Percentiles rank a stretch among this genome's conserved stretches.
These are phyloP conservation scores for Niebla homalea DNA, from an alignment of 495 filamentous ascomycete genomes.

Conservation along the genomic window DNA sequence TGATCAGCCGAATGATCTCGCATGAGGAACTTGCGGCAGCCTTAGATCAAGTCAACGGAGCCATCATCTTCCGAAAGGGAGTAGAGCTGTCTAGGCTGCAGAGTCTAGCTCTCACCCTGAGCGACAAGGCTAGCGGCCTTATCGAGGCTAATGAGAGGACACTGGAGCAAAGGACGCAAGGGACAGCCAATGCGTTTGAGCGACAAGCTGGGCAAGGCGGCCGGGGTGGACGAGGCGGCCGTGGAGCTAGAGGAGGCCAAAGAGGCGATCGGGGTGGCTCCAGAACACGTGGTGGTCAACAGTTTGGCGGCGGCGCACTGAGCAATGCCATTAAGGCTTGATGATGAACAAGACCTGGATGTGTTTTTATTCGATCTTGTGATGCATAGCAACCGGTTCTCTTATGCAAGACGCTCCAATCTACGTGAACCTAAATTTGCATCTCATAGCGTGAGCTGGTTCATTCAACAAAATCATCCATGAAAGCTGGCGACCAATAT, in stretches of 20 bases:
- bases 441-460: not conserved
- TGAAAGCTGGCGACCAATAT: conserved; percentile 70
- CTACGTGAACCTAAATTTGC: not conserved
- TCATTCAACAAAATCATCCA: conserved; percentile 16
- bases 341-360: conserved; percentile 9
- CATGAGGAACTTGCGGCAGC: conserved; percentile 95
- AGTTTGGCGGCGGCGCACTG: conserved; percentile 48
- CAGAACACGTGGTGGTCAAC: conserved; percentile 42
- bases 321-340: conserved; percentile 52
- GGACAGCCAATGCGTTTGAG: conserved; percentile 89
- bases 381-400: not conserved
- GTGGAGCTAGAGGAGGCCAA: conserved; percentile 51
- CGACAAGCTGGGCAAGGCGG: conserved; percentile 65
- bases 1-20: conserved; percentile 98
- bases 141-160: conserved; percentile 97
- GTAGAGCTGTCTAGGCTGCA: conserved; percentile 94
- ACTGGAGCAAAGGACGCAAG: conserved; percentile 90
- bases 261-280: conserved; percentile 50
- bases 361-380: conserved; percentile 7
- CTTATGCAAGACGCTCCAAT: not conserved
- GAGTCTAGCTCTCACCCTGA: conserved; percentile 82
- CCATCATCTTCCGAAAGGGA: conserved; percentile 98
- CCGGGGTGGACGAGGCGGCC: conserved; percentile 54
- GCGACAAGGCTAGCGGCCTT: conserved; percentile 87
- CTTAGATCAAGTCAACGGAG: conserved; percentile 92